Evolutionary conservation across 768 basidiomycete genomes (phyloP), one percentile per base, ranked within the genome.

Genomic region (Leccinum longicurvipes): DNA sequence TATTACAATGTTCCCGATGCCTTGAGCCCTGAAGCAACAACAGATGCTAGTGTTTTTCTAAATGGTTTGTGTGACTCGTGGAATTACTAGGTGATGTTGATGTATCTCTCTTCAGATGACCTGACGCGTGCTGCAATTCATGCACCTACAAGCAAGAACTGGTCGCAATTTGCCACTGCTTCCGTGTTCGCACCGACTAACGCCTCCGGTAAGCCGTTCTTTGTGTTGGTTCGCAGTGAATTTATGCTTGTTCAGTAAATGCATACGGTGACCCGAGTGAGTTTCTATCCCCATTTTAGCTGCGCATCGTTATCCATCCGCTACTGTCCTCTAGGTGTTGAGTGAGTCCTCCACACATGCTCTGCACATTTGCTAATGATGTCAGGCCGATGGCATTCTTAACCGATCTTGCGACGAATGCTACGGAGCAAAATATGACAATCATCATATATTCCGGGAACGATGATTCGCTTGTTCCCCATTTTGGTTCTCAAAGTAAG

Each of bases 381-480:
- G 21, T 7, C 23, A 86, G 84, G 59, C 80, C 86, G 4, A 85
- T 85, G 76, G 77, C 72, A 50, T 87, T 86, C 68, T 69, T 88
- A 41, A 74, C 79, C 2, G 84, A 85, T 6, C 75, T 88, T n/a
- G 84, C 85, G 2, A 77, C 81, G 11, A 88, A 88, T 56, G 78
- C 80, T 17, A 77, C 84, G 0, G 72, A 72, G 3, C 77, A 76
- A 6, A 65, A 71, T 21, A 62, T 87, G 14, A 67, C 73, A 1
- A 68, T 87, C 15, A 68, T 87, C 9, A 67, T 88, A 19, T 87
- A 74, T 63, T 85, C 85, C 17, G 87, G 85, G 4, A 88, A 88
- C 61, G 82, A 86, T 55, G 87, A 89, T 64, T 72, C 81, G 2
- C 77, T 87, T 8, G 74, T 86, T 54, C 71, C 85, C 2, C 86